A percentile compares a stretch with the other conserved stretches of the same genome.
phyloP scores from a whole-genome alignment of 2,329 filamentous ascomycete genomes.

The Epichloe aotearoae region DNA sequence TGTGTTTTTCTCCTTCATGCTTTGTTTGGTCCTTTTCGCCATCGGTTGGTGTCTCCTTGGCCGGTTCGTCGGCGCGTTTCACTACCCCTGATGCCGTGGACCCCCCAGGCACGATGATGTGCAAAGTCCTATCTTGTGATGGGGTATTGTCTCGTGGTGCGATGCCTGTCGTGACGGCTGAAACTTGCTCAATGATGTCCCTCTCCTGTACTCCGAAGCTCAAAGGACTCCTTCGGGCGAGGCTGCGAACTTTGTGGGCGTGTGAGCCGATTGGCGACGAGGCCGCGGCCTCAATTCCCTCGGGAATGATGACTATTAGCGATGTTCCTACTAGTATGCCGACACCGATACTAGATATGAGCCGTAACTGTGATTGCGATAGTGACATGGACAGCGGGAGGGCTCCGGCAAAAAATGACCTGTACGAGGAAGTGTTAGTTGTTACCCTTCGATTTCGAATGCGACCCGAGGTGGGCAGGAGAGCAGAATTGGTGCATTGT shows the following conservation, averaged over 20 bases:
- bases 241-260: conserved; percentile 21
- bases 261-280: conserved; percentile 32
- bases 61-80: background rate
- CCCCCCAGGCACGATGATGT: background rate
- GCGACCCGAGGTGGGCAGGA: background rate
- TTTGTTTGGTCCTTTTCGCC: conserved; percentile 5
- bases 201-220: conserved; percentile 13
- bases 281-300: conserved; percentile 85
- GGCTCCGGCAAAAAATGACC: conserved; percentile 86
- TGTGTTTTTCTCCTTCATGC: conserved; percentile 20
- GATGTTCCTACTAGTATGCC: conserved; percentile 91
- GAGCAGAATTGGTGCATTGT: background rate
- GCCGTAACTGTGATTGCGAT: conserved; percentile 71
- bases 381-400: conserved; percentile 81
- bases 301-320: conserved; percentile 92
- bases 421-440: conserved; percentile 22
- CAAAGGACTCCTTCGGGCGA: conserved; percentile 21
- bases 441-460: background rate
- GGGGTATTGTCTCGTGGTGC: background rate
- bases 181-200: conserved; percentile 12
- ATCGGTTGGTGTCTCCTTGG: background rate
- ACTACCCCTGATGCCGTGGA: background rate
- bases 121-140: background rate
- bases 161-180: conserved; percentile 8
- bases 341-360: conserved; percentile 86